Evolutionary conservation across 495 filamentous ascomycete species (phyloP), one percentile per base, ranked within the genome.

Genomic region (Penicillium egyptiacum): DNA sequence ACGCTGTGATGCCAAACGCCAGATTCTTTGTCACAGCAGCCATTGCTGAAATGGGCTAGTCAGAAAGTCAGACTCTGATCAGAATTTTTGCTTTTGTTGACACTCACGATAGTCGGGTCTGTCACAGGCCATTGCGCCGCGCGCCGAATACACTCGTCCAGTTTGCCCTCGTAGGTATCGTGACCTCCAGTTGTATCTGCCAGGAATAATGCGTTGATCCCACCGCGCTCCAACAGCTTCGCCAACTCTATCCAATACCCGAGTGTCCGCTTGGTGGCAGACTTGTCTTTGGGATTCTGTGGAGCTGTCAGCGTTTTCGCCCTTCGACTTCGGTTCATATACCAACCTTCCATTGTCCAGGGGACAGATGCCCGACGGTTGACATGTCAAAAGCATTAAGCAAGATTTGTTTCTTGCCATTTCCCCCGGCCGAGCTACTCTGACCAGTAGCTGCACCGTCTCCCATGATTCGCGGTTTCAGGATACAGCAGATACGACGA

Each of bases 331-430:
- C n/a, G 14, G 28, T 44, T 44, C 16, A 43, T 35, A 22, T 43
- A 66, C 64, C 59, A 40, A 81, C 79, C 74, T 80, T 83, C 83
- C 82, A 87, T 45, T 85, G 80, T 5, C 85, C 85, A 8, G 85
- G 83, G 30, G 82, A 82, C 61, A 86, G 71, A 67, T 89, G 85
- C 12, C 85, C 86, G 57, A 81, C 74, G 49, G 81, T 84, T 37
- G 68, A 83, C 77, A 81, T 80, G 26, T 84, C 84, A 59, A 88
- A 88, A 26, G 83, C 85, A 69, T 88, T 87, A 55, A 88, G 66
- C 55, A 88, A 78, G 26, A 86, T 79, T 42, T 80, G 78, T 67
- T 86, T 86, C 65, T 81, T 86, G 56, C 60, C 56, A 61, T 59
- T 63, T 39, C 26, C 42, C 33, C 47, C 46, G 23, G 19, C 35